Conservation (phyloP, 441 rosid genomes). For the Syzygium malaccense region DNA sequence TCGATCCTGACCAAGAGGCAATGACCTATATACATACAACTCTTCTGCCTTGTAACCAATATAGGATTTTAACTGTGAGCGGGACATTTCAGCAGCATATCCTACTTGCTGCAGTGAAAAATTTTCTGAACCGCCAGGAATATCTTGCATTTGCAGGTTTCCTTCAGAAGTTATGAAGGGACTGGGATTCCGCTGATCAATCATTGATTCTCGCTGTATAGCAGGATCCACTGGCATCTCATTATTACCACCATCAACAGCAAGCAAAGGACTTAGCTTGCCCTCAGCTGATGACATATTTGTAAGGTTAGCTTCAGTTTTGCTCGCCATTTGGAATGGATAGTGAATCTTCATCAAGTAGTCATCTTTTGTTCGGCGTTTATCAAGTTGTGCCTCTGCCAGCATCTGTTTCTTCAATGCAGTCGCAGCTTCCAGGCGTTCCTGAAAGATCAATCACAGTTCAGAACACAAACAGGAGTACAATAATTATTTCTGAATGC, state of each 20-base stretch:
- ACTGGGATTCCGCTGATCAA: conserved; percentile 39
- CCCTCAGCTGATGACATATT: conserved; percentile 25
- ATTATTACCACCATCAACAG: conserved; percentile 27
- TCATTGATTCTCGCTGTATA: conserved; percentile 28
- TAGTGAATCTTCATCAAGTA: conserved; percentile 38
- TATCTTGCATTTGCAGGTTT: conserved; percentile 53
- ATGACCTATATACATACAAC: conserved; percentile 61
- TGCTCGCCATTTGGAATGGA: conserved; percentile 37
- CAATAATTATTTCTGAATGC: not conserved
- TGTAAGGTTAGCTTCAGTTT: conserved; percentile 35
- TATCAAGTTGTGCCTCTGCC: conserved; percentile 89
- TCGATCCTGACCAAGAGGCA: conserved; percentile 89
- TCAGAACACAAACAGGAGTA: conserved; percentile 11
- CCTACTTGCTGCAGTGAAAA: conserved; percentile 46
- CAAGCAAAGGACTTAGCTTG: conserved; percentile 40
- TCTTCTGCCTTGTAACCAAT: conserved; percentile 82
- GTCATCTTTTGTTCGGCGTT: conserved; percentile 80
- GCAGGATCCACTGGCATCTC: conserved; percentile 43
- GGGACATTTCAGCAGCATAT: conserved; percentile 58
- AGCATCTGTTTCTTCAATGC: conserved; percentile 87
- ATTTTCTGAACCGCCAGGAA: conserved; percentile 40
- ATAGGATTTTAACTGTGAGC: conserved; percentile 60
- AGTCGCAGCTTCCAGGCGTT: conserved; percentile 82
- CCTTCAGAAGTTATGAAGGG: conserved; percentile 34
- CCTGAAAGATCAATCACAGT: conserved; percentile 36